These are phyloP conservation scores for Hypoxylon sp. DNA, from an alignment of 2,329 filamentous ascomycete species.

Conservation along the genomic window DNA sequence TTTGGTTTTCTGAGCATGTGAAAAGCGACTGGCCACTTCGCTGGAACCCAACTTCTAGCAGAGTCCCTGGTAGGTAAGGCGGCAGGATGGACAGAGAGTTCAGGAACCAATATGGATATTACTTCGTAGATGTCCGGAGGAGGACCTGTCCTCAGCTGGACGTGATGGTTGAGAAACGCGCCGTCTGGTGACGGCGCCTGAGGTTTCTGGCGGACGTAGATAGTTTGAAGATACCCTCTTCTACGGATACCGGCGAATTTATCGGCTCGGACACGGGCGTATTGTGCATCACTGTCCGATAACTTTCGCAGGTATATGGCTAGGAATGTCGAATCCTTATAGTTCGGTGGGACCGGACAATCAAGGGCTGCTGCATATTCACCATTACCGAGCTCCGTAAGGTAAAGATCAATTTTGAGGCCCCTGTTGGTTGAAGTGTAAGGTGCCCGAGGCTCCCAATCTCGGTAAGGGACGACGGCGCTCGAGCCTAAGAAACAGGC, in stretches of 20 bases:
- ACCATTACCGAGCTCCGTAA: constrained; percentile 38
- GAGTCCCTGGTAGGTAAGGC: neutral
- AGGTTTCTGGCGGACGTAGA: constrained; percentile 53
- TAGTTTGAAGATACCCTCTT: constrained; percentile 45
- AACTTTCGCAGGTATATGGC: constrained; percentile 53
- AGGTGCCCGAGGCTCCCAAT: constrained; percentile 51
- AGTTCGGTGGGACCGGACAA: constrained; percentile 53
- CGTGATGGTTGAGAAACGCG: constrained; percentile 43
- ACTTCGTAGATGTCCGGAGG: neutral
- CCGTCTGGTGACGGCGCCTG: constrained; percentile 34
- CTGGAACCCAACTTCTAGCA: constrained; percentile 9
- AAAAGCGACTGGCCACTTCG: constrained; percentile 25
- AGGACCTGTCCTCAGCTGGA: constrained; percentile 6
- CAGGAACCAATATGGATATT: neutral
- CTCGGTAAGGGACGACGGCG: constrained; percentile 53
- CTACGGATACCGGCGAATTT: constrained; percentile 42
- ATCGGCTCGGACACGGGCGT: constrained; percentile 47
- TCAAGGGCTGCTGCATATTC: constrained; percentile 53
- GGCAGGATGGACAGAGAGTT: too few relatives aligned
- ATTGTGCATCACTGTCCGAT: constrained; percentile 47
- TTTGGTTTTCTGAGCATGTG: constrained; percentile 3
- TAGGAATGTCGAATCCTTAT: constrained; percentile 51
- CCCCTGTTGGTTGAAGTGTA: constrained; percentile 51
- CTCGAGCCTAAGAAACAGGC: constrained; percentile 58
- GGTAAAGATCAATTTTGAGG: constrained; percentile 48